Evolutionary conservation across 192 early-diverging fungal species (phyloP).

Genomic region (Podila epigama): DNA sequence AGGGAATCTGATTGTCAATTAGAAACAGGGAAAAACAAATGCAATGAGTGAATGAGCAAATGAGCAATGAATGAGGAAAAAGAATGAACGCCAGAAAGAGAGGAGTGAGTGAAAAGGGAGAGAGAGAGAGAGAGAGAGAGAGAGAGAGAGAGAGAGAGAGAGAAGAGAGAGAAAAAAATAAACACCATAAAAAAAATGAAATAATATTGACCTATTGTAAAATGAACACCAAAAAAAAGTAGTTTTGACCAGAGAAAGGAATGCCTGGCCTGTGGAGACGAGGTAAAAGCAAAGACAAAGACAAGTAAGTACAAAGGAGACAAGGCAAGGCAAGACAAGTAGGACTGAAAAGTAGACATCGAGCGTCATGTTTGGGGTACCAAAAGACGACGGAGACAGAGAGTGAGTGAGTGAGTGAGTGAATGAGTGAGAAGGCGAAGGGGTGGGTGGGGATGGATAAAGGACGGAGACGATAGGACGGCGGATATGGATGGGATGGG

Average conservation of each 20-base stretch:
- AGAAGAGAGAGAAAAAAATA: neutral
- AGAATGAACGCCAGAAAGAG: neutral
- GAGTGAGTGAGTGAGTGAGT: neutral
- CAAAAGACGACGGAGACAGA: neutral
- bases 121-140: neutral
- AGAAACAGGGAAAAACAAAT: neutral
- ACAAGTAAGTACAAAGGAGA: no score
- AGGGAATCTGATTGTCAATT: neutral
- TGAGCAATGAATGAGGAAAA: neutral
- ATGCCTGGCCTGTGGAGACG: no score
- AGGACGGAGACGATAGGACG: no score
- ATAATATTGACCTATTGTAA: neutral
- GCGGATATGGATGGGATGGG: no score
- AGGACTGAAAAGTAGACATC: no score
- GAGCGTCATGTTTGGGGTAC: no score
- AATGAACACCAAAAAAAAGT: no score
- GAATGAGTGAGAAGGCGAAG: no score
- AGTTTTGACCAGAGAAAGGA: no score
- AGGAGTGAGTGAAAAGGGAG: neutral
- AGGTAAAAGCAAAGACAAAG: no score
- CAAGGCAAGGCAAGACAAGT: no score
- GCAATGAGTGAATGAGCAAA: neutral
- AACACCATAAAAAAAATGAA: conserved; percentile 2
- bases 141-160: neutral
- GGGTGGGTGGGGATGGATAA: no score